These are phyloP conservation scores for Trypanosoma conorhini DNA, from an alignment of 208 protist genomes.

Conservation along the genomic window DNA sequence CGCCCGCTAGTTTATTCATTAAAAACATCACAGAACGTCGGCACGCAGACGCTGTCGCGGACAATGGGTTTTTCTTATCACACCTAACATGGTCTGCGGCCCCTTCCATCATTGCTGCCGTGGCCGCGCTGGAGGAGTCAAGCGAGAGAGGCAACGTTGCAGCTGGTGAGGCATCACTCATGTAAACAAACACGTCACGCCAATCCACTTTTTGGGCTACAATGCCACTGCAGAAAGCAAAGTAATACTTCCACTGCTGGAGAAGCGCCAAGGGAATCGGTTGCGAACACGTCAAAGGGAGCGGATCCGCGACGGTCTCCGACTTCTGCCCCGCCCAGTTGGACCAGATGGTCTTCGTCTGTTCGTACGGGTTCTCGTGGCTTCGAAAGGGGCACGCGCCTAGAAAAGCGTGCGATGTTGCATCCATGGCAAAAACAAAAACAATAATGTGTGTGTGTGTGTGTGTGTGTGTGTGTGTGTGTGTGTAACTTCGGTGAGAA, in stretches of 20 bases:
- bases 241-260: constrained; percentile 21
- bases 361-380: constrained; percentile 5
- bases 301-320: neutral
- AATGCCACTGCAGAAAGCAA: constrained; percentile 14
- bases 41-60: neutral
- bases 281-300: neutral
- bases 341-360: constrained; percentile 4
- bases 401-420: neutral
- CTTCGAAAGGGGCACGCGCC: neutral
- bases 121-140: neutral
- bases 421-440: neutral
- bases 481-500: too few species aligned
- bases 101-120: neutral
- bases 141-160: neutral
- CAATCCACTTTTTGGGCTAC: constrained; percentile 21
- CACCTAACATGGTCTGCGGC: neutral
- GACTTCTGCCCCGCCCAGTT: neutral
- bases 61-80: neutral
- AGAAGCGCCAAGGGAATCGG: constrained; percentile 10
- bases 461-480: neutral
- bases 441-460: neutral
- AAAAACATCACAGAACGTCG: neutral
- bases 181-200: constrained; percentile 24
- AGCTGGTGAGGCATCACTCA: neutral
- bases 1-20: neutral